Evolutionary conservation across 2,329 filamentous ascomycete genomes (phyloP).

Genomic region (Alternaria longipes): DNA sequence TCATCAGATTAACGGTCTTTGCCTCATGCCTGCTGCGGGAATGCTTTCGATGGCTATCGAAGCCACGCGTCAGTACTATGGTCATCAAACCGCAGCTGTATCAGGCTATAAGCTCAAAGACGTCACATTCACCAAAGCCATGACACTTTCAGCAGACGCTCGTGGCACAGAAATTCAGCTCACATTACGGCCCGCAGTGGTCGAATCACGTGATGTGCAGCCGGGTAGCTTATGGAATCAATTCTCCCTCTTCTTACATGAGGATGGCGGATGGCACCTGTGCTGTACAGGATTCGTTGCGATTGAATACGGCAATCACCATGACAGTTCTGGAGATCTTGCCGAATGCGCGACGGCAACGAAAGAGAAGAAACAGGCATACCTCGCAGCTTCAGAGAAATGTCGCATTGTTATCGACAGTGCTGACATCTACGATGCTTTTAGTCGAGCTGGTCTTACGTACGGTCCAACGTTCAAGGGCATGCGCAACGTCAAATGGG

Average conservation of each 20-base stretch:
- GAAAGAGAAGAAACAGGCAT: neutral
- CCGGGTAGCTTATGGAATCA: conserved; percentile 4
- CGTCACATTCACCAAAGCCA: conserved; percentile 14
- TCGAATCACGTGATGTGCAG: neutral
- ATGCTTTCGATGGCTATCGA: conserved; percentile 19
- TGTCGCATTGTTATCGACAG: conserved; percentile 11
- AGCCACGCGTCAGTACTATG: conserved; percentile 16
- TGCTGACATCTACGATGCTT: conserved; percentile 20
- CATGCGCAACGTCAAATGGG: conserved; percentile 18
- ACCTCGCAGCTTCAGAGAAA: neutral
- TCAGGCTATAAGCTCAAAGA: conserved; percentile 19
- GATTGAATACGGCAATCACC: conserved; percentile 10
- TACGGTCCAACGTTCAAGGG: conserved; percentile 28
- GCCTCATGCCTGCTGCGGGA: conserved; percentile 35
- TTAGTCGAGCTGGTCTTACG: conserved; percentile 16
- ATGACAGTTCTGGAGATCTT: neutral
- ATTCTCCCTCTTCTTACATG: conserved; percentile 21
- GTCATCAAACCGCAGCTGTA: neutral
- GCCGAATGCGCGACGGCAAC: neutral
- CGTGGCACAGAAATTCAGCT: conserved; percentile 25
- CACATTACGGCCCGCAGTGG: conserved; percentile 10
- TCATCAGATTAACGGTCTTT: conserved; percentile 44
- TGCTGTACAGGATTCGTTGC: conserved; percentile 33
- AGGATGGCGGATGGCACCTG: conserved; percentile 32
- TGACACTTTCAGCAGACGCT: conserved; percentile 9